phyloP scores from a whole-genome alignment of 192 early-diverging fungal species.

The Coemansia sp. region DNA sequence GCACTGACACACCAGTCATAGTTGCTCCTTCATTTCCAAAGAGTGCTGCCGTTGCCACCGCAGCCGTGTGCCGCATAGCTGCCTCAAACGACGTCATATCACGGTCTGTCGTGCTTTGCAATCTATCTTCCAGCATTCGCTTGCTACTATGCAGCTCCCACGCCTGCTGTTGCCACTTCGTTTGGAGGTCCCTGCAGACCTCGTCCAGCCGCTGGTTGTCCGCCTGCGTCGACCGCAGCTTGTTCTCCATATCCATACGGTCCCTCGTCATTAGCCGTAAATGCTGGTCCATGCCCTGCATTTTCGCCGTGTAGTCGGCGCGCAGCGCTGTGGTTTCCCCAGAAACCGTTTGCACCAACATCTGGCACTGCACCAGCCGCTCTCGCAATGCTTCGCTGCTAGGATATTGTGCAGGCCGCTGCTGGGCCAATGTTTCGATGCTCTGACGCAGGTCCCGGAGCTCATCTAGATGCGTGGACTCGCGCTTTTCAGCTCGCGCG shows the following conservation, averaged over 20 bases:
- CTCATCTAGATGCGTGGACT: not conserved
- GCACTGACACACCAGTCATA: not conserved
- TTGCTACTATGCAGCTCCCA: not conserved
- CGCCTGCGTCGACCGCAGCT: not conserved
- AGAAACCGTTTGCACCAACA: not conserved
- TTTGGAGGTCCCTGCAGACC: not conserved
- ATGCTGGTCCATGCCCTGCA: not conserved
- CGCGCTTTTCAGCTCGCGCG: not conserved
- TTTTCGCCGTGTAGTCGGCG: not conserved
- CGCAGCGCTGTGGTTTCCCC: not conserved
- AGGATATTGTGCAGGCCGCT: not conserved
- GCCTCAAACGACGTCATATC: not conserved
- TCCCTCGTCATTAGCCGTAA: not conserved
- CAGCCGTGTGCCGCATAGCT: not conserved
- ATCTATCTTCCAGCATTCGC: slow-evolving; percentile 9
- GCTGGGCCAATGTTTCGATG: not conserved
- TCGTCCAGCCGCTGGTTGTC: slow-evolving; percentile 7
- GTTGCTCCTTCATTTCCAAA: not conserved
- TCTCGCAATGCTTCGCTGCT: not conserved
- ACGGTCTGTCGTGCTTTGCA: not conserved
- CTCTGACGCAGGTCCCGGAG: not conserved
- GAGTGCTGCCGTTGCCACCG: not conserved
- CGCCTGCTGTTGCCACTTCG: not conserved
- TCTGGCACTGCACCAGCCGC: not conserved
- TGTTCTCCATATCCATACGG: not conserved